Evolutionary conservation across 2,329 filamentous ascomycete species (phyloP).

Genomic region (Pseudogymnoascus sp.): DNA sequence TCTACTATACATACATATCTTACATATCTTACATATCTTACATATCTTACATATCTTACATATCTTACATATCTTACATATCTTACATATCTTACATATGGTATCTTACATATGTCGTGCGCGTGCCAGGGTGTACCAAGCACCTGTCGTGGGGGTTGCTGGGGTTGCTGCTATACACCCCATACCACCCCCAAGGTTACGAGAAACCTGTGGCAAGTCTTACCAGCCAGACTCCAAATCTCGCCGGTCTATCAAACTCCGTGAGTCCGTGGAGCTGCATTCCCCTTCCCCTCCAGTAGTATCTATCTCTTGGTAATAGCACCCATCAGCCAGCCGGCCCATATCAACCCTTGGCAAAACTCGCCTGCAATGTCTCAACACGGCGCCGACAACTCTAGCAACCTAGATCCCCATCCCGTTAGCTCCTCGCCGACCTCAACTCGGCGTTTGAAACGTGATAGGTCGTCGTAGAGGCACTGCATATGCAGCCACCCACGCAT

Average conservation of each 20-base stretch:
- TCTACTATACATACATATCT: not conserved
- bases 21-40: not conserved
- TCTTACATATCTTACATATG: not conserved
- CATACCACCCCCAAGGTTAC: not conserved
- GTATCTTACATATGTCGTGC: conserved; percentile 1
- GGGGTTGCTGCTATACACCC: not conserved
- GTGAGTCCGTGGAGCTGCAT: not conserved
- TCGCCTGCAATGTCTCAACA: not conserved
- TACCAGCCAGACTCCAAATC: not conserved
- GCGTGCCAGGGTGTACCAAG: conserved; percentile 1
- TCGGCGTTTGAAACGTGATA: not conserved
- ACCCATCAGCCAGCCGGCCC: not conserved
- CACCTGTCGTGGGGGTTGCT: not conserved
- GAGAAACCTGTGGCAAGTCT: not conserved
- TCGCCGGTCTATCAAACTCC: not conserved
- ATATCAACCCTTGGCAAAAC: not conserved
- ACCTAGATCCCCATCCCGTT: not conserved
- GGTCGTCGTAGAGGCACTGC: not conserved
- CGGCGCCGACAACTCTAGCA: not conserved
- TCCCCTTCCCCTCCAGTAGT: not conserved
- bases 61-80: not conserved
- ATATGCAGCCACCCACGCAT: conserved; percentile 7
- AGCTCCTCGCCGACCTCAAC: not conserved
- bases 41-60: not conserved
- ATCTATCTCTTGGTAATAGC: conserved; percentile 1